A percentile compares a stretch with the other conserved stretches of the same genome.
Evolutionary conservation across 2,329 filamentous ascomycete genomes (phyloP).

Genomic region (Botrytis sinoallii): DNA sequence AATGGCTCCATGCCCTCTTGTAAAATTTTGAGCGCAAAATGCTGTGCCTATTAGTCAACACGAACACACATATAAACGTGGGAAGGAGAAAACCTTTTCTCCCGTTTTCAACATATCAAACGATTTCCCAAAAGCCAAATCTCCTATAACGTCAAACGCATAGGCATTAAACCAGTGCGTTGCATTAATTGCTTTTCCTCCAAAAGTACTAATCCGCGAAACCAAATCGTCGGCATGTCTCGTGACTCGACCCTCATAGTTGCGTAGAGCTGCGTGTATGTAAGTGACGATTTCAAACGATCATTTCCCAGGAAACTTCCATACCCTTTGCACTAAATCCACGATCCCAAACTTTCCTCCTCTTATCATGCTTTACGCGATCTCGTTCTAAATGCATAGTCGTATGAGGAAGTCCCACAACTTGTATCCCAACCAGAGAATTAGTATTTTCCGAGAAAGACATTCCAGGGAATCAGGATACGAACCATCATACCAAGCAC

Average conservation of each 20-base stretch:
- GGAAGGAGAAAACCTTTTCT: constrained; percentile 11
- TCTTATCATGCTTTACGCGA: constrained; percentile 26
- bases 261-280: constrained; percentile 24
- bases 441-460: neutral
- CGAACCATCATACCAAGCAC: constrained; percentile 29
- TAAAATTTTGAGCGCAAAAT: constrained; percentile 22
- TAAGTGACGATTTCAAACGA: neutral
- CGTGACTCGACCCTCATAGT: constrained; percentile 29
- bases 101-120: constrained; percentile 29
- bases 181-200: constrained; percentile 27
- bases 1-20: constrained; percentile 21
- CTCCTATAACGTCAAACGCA: constrained; percentile 34
- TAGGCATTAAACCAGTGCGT: constrained; percentile 30
- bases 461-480: neutral
- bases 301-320: neutral
- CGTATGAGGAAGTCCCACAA: constrained; percentile 16
- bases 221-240: constrained; percentile 25
- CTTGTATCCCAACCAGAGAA: neutral
- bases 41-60: constrained; percentile 7
- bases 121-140: constrained; percentile 31
- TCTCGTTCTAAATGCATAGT: constrained; percentile 26
- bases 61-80: no score
- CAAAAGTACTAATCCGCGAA: constrained; percentile 18
- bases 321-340: constrained; percentile 26
- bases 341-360: constrained; percentile 30